Evolutionary conservation across 768 basidiomycete genomes (phyloP), one percentile per base, ranked within the genome.

Genomic region (Mycena polygramma): DNA sequence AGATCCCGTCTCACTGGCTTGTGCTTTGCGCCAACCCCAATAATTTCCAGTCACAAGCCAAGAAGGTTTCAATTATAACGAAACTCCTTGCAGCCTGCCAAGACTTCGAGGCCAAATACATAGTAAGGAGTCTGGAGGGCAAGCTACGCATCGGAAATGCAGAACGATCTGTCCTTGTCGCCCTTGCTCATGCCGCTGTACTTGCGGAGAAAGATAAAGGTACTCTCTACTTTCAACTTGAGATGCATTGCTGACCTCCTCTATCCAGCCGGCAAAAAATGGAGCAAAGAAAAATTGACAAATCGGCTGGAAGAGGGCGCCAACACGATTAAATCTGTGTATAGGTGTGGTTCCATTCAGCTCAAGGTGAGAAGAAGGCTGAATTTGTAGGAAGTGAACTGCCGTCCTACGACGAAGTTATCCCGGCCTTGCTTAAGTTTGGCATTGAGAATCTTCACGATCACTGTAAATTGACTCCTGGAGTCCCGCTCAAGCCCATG

Each of bases 401-500:
- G 46, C 98, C 98, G 0, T 91, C 87, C 14, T 98, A 99, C 77
- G 96, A 99, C 77, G 81, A 91, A 74, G 95, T 99, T 55, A 89
- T 99, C 36, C 98, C 98, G 4, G 94, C 95, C 2, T 83, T 99
- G 36, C 86, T 99, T 57, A 88, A 92, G 73, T 84, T 85, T 63
- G 97, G 97, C 1, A 87, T 97, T 53, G 87, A 87, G 45, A 84
- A 88, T 17, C 81, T 99, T 43, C 86, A 83, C 22, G 88, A 91
- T 20, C 83, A 85, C 53, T 98, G 98, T 85, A 96, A 94, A 78
- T 88, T 99, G 20, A 97, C 95, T 13, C 97, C 98, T 17, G 97
- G 97, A 69, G 92, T 99, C 43, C 98, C 98, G 1, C 85, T 99
- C 43, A 99, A 99, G 76, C 98, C 98, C 17, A 99, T 99, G 98